Percentiles rank a stretch among this genome's conserved stretches.
Evolutionary conservation across 768 basidiomycete species (phyloP).

Genomic region (Tulasnella sp.): DNA sequence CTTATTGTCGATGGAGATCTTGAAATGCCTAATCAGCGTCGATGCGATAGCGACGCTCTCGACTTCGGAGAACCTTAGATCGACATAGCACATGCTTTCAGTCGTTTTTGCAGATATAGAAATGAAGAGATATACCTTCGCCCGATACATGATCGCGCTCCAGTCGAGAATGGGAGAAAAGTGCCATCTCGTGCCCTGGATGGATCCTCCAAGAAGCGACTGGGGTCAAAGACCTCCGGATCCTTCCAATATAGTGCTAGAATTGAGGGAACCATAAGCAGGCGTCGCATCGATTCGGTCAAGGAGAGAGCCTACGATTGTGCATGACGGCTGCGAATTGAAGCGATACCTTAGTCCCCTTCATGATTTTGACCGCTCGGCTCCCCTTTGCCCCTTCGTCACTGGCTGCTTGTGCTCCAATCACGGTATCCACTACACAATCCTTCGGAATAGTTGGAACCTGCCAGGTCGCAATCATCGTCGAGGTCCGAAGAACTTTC

Average conservation of each 20-base stretch:
- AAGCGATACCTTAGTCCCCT: not conserved
- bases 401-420: not conserved
- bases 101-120: too few relatives aligned
- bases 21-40: not conserved
- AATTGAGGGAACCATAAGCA: not conserved
- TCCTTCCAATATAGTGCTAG: slow-evolving; percentile 11
- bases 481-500: too few relatives aligned
- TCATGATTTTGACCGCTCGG: not conserved
- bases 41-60: slow-evolving; percentile 4
- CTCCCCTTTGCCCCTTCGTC: not conserved
- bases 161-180: slow-evolving; percentile 6
- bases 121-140: too few relatives aligned
- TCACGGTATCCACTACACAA: not conserved
- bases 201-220: slow-evolving; percentile 5
- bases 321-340: not conserved
- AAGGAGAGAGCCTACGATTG: not conserved
- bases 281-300: not conserved
- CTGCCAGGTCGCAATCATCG: too few relatives aligned
- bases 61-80: not conserved
- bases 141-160: not conserved
- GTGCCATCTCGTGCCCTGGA: slow-evolving; percentile 7
- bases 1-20: not conserved
- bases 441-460: not conserved
- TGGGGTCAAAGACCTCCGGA: not conserved
- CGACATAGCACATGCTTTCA: too few relatives aligned